A percentile compares a stretch with the other conserved stretches of the same genome.
Evolutionary conservation across 805 yeast species (phyloP).

Genomic region (Suhomyces prunicola): DNA sequence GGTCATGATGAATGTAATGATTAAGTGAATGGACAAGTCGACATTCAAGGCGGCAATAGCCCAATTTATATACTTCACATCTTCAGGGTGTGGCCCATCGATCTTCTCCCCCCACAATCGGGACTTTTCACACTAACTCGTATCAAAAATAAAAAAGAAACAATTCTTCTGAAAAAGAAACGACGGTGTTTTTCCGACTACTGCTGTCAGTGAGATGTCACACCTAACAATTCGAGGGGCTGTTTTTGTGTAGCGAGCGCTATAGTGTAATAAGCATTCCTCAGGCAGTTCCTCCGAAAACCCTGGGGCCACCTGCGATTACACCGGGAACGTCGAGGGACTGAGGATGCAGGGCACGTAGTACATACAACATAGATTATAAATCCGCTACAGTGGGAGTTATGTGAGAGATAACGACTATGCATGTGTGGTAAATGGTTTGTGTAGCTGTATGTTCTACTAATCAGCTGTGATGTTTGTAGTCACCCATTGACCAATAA

Average conservation of each 20-base stretch:
- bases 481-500: not conserved
- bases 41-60: not conserved
- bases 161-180: slow-evolving; percentile 7
- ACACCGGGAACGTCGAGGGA: not conserved
- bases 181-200: slow-evolving; percentile 7
- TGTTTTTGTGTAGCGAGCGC: not conserved
- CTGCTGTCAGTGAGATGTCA: not conserved
- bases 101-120: not conserved
- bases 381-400: not conserved
- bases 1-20: slow-evolving; percentile 19
- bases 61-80: slow-evolving; percentile 1
- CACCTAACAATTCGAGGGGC: not conserved
- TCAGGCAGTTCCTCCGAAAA: not conserved
- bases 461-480: not conserved
- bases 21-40: not conserved
- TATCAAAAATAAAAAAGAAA: not conserved
- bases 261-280: not conserved
- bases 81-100: not conserved
- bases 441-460: not conserved
- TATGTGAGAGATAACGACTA: not conserved
- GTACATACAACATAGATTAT: not conserved
- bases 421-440: not conserved
- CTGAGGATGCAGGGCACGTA: not conserved
- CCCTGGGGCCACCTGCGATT: not conserved
- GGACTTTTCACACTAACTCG: not conserved